Evolutionary conservation across 2,329 filamentous ascomycete genomes (phyloP), one percentile per base, ranked within the genome.

Genomic region (Diplodia corticola): DNA sequence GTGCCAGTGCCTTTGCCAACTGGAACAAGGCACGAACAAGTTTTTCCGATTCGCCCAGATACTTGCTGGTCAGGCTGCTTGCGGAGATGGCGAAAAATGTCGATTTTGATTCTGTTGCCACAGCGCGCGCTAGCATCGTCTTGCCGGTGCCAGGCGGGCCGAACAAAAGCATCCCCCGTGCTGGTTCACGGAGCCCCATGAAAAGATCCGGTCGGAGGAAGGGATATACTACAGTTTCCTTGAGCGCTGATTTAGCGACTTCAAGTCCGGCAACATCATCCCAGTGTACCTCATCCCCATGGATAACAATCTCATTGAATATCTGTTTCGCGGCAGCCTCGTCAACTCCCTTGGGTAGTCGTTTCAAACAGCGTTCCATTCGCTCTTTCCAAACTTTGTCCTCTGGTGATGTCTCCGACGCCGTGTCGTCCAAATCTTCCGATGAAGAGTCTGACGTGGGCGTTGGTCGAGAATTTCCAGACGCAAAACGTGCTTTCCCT

Each of bases 41-140:
- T 78, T 99, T 99, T 79, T 99, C 95, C 0, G 91, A 96, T 75
- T 99, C 95, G 51, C 95, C 95, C 10, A 98, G 85, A 77, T 94
- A 99, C 79, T 99, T 99, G 74, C 91, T 96, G 1, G 94, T 98
- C 70, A 99, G 80, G 71, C 91, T 96, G 75, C 92, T 96, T 17
- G 95, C 93, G 5, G 93, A 97, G 65, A 99, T 97, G 15, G 93
- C 96, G 80, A 99, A 98, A 79, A 98, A 99, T 0, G 96, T 96
- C 12, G 92, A 96, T 72, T 89, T 90, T 1, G 92, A 96, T 77
- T 99, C 95, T 0, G 95, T 98, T 1, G 95, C 95, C 0, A 98
- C 94, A 9, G 92, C 93, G 69, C 95, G 87, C 10, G 95, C 95
- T 44, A 99, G 83, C 95, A 99, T 99, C 0, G 95, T 99, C 79